Percentiles rank a stretch among this genome's conserved stretches.
Conservation (phyloP, 129 eudicot genomes). For the Tanacetum coccineum region DNA sequence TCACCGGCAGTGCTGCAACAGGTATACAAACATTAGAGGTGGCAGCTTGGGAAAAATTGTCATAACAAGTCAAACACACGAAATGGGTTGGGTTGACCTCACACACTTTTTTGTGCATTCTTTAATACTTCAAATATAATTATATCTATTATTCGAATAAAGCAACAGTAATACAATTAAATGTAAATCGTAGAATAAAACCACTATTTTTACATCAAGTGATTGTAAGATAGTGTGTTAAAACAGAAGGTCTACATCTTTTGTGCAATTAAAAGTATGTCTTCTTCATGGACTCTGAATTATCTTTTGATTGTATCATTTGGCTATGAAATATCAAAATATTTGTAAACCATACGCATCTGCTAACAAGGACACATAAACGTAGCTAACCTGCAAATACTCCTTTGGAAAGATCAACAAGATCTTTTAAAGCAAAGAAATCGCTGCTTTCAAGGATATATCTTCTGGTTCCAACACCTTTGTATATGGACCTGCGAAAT, state of each 20-base stretch:
- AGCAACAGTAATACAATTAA: neutral
- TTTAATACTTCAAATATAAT: too few species aligned
- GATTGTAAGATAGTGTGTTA: neutral
- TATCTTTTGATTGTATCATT: neutral
- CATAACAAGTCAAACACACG: neutral
- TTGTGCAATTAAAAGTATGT: neutral
- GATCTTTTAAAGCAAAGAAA: conserved; percentile 89
- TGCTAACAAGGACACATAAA: neutral
- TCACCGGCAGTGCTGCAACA: conserved; percentile 73
- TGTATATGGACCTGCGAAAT: conserved; percentile 71
- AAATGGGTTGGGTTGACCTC: neutral
- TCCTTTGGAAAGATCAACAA: conserved; percentile 92
- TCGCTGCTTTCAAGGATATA: conserved; percentile 89
- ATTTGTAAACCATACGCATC: neutral
- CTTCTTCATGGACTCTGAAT: neutral
- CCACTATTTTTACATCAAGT: too few species aligned
- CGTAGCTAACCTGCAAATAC: conserved; percentile 75
- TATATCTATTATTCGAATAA: neutral
- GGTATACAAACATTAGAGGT: conserved; percentile 15
- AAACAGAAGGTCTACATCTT: neutral
- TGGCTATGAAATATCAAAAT: conserved; percentile 5
- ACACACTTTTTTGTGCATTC: neutral
- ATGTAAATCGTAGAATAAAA: too few species aligned
- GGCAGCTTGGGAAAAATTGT: too few species aligned
- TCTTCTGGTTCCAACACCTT: conserved; percentile 86